phyloP scores from a whole-genome alignment of 2,329 filamentous ascomycete genomes.

The Pseudogymnoascus sp. region DNA sequence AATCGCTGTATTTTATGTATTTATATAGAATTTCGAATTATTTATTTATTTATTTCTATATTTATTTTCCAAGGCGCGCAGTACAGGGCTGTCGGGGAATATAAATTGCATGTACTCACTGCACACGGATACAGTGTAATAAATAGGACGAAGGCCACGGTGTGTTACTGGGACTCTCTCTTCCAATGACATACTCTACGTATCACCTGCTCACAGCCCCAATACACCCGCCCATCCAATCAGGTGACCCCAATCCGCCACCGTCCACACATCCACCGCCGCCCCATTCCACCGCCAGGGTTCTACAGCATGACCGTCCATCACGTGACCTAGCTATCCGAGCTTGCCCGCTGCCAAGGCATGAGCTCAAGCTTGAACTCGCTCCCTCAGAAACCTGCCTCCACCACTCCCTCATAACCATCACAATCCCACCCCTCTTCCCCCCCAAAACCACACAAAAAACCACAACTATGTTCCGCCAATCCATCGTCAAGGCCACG shows the following conservation, averaged over 20 bases:
- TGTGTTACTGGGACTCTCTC: neutral
- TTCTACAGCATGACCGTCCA: neutral
- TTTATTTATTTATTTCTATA: neutral
- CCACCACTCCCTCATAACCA: slow-evolving; percentile 13
- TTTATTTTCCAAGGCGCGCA: neutral
- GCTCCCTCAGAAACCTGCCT: slow-evolving; percentile 15
- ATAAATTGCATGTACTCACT: neutral
- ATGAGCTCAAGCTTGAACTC: slow-evolving; percentile 12
- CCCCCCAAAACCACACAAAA: slow-evolving; percentile 10
- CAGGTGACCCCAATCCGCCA: neutral
- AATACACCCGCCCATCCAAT: neutral
- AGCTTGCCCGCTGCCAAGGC: slow-evolving; percentile 16
- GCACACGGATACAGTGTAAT: neutral
- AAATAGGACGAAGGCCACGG: neutral
- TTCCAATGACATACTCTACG: neutral
- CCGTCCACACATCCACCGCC: slow-evolving; percentile 15
- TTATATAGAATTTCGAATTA: neutral
- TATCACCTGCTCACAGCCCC: slow-evolving; percentile 7
- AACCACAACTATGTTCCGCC: slow-evolving; percentile 54
- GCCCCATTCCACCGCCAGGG: slow-evolving; percentile 12
- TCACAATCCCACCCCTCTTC: slow-evolving; percentile 8
- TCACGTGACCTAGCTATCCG: slow-evolving; percentile 10
- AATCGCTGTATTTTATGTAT: neutral
- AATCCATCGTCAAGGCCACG: slow-evolving; percentile 45
- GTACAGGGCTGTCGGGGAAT: neutral